Evolutionary conservation across 176 grass and related monocot species (phyloP), one percentile per base, ranked within the genome.

Genomic region (Lolium rigidum): DNA sequence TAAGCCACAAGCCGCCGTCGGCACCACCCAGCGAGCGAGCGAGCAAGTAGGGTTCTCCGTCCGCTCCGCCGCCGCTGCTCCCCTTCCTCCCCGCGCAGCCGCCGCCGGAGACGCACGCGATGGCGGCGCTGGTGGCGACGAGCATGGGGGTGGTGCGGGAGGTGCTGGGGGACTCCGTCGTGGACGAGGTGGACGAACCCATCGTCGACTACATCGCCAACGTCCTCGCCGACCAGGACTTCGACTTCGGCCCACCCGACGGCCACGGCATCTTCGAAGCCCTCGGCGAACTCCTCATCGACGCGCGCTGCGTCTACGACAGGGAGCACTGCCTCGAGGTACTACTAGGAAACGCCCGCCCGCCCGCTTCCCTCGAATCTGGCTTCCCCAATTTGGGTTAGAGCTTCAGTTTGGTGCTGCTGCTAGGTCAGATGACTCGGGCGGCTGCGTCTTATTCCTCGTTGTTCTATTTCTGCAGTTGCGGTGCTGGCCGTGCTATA

Each of bases 221-320:
- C 86, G 95, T 98, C 78, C 93, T 98, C 74, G 95, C 95, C 70
- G 95, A 98, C 81, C 93, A 98, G 39, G 95, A 98, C 83, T 98
- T 95, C 90, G 95, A 98, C 81, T 98, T 98, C 88, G 95, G 91
- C 1, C 62, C 68, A 43, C 77, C 85, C 63, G 90, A 95, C 44
- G 95, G 95, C 47, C 89, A 92, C 76, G 95, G 93, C 62, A 94
- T 95, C 67, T 94, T 94, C 74, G 78, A 90, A 4, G 95, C 93
- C 73, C 79, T 98, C 58, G 95, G 95, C 20, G 95, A 98, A 8
- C 93, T 98, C n/a, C 93, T 98, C 74, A 82, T 98, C 64, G 91
- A 92, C 82, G 74, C 91, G 6, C 85, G 93, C 12, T 95, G 95
- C 80, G 95, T 98, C 62, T 38, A 90, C 25, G 93, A 93, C 85